A percentile compares a stretch with the other conserved stretches of the same genome.
Conservation (phyloP, 1,284 basidiomycete species). For the Kalmanozyma brasiliensis region DNA sequence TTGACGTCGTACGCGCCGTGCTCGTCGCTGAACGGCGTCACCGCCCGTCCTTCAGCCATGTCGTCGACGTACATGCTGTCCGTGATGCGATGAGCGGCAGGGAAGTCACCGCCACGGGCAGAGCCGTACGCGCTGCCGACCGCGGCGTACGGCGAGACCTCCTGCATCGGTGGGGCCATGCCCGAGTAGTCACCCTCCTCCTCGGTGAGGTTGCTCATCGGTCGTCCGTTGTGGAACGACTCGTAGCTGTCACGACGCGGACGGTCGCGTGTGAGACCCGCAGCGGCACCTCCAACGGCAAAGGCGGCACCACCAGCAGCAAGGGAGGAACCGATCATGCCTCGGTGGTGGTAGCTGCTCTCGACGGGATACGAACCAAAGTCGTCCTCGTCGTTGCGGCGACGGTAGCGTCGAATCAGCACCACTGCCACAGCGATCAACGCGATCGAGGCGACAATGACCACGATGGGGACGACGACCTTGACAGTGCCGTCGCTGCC, state of each 20-base stretch:
- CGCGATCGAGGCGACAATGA: conserved; percentile 34
- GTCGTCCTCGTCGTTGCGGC: conserved; percentile 16
- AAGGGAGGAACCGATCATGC: conserved; percentile 14
- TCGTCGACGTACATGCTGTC: conserved; percentile 34
- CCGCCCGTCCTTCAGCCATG: conserved; percentile 3
- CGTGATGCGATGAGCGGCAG: conserved; percentile 19
- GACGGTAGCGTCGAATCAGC: conserved; percentile 24
- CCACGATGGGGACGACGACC: conserved; percentile 49
- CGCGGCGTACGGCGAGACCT: conserved; percentile 25
- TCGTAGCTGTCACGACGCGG: conserved; percentile 35
- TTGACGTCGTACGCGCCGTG: conserved; percentile 45
- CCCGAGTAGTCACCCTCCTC: conserved; percentile 21
- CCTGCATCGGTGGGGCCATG: conserved; percentile 39
- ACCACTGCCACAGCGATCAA: conserved; percentile 32
- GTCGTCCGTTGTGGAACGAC: conserved; percentile 33
- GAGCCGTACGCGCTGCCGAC: conserved; percentile 39
- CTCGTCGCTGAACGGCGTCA: conserved; percentile 37
- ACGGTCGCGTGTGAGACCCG: conserved; percentile 25
- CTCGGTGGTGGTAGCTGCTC: conserved; percentile 21
- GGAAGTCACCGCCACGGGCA: conserved; percentile 16
- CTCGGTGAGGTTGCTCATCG: conserved; percentile 36
- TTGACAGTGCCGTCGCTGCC: conserved; percentile 39
- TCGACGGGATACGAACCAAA: conserved; percentile 23
- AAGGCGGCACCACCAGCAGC: conserved; percentile 30
- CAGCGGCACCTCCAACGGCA: conserved; percentile 40